Conservation (phyloP, 371 early-diverging fungal genomes). For the Mortierella sp. region DNA sequence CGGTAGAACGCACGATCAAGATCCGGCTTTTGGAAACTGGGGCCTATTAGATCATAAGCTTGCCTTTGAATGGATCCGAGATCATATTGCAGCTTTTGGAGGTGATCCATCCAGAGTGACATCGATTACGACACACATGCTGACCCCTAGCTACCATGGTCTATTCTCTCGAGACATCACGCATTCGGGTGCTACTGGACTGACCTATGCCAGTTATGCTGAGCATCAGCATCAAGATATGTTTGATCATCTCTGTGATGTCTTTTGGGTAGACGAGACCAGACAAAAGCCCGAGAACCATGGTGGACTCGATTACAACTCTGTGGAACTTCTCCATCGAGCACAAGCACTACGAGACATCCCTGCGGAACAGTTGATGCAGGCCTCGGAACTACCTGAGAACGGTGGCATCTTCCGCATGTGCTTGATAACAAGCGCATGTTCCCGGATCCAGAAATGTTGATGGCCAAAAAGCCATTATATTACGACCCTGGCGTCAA, state of each 20-base stretch:
- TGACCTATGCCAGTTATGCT: constrained; percentile 26
- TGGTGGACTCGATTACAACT: no score
- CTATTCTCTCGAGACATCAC: constrained; percentile 56
- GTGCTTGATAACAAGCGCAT: constrained; percentile 30
- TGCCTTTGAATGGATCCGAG: constrained; percentile 62
- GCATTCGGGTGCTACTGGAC: constrained; percentile 42
- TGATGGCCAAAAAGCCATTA: constrained; percentile 25
- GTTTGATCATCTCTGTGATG: constrained; percentile 34
- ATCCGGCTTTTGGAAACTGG: constrained; percentile 52
- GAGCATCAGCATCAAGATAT: constrained; percentile 28
- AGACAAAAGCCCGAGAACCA: no score
- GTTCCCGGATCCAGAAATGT: no score
- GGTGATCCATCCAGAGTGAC: constrained; percentile 58
- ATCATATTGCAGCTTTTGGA: constrained; percentile 63
- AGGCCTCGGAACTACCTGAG: constrained; percentile 6
- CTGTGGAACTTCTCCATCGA: no score
- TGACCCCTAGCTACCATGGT: constrained; percentile 29
- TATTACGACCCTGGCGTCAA: constrained; percentile 39
- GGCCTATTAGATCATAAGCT: constrained; percentile 60
- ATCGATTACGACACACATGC: constrained; percentile 50
- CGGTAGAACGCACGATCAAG: constrained; percentile 6
- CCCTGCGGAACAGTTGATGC: no score
- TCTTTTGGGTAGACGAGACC: no score
- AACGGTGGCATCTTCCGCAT: constrained; percentile 27
- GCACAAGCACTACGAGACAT: no score